These are phyloP conservation scores for Silene latifolia DNA, from an alignment of 148 eudicot species.

Conservation along the genomic window DNA sequence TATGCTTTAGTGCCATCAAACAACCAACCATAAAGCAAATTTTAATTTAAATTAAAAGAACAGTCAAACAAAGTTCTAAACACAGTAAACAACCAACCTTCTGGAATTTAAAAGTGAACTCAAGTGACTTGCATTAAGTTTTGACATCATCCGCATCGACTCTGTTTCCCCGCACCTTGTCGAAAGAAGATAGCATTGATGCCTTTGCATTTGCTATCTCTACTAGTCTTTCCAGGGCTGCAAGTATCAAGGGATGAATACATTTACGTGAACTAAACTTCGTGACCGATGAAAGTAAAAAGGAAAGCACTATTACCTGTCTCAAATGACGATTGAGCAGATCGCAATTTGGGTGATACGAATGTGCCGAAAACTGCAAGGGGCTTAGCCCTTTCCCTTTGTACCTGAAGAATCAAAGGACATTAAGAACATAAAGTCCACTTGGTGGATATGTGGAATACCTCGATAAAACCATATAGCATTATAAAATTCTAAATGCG, in stretches of 20 bases:
- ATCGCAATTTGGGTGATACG: conserved; percentile 84
- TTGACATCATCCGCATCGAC: conserved; percentile 20
- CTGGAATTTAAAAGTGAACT: background rate
- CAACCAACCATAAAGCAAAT: background rate
- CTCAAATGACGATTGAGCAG: conserved; percentile 82
- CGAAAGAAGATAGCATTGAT: conserved; percentile 51
- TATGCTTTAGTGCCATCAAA: background rate
- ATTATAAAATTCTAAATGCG: background rate
- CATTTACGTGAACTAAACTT: conserved; percentile 1
- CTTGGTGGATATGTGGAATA: background rate
- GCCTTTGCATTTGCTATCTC: conserved; percentile 78
- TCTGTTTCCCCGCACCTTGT: conserved; percentile 37
- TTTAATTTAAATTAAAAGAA: too few relatives aligned
- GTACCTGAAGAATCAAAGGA: conserved; percentile 38
- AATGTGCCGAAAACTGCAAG: conserved; percentile 81
- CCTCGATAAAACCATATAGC: background rate
- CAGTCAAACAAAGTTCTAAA: background rate
- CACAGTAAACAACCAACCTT: conserved; percentile 15
- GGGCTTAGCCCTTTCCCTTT: conserved; percentile 62
- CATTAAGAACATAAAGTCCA: background rate
- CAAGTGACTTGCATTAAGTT: conserved; percentile 8
- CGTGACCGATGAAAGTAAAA: background rate
- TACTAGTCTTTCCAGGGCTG: conserved; percentile 73
- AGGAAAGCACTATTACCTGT: conserved; percentile 41
- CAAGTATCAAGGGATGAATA: conserved; percentile 14